Evolutionary conservation across 768 basidiomycete species (phyloP), one percentile per base, ranked within the genome.

Genomic region (Leccinum incarnatum): DNA sequence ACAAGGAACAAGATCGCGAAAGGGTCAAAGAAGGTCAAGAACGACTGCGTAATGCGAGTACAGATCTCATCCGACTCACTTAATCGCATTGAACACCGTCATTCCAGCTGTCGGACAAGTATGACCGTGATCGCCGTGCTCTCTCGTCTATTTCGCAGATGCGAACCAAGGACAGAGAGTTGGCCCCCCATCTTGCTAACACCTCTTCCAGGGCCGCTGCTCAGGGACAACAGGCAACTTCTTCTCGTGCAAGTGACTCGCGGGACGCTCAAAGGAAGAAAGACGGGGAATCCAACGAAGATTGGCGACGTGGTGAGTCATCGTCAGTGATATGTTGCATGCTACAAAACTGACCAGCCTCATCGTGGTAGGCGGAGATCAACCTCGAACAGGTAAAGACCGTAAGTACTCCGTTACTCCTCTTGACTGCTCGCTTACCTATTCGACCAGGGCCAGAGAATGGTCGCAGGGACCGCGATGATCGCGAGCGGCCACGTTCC

Each of bases 21-120:
- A 76, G 85, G 62, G 87, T 90, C 63, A 87, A 86, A 67, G 89
- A 91, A 64, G 88, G 89, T 15, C 87, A 89, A 67, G 89, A 91
- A 72, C 78, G 86, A 37, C 78, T 93, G 51, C 85, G 91, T 59
- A 88, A 86, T 76, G 91, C 88, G 17, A 64, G 56, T 71, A 30
- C 21, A 51, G 10, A 54, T 60, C 37, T 40, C 32, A 48, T 32
- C 15, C 12, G 25, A 53, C 4, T 15, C n/a, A 5, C 32, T 54
- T 59, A 32, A 42, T 53, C 23, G 5, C 14, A 27, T 58, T 60
- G 21, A 65, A 47, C 15, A 54, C 42, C 51, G 57, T n/a, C 42
- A 47, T 48, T 50, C 12, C 60, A 94, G 91, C 79, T 93, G 19
- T 92, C 91, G 17, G 91, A 94, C 72, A 92, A 90, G 73, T 93